Conservation (phyloP, 2,329 filamentous ascomycete genomes). For the Neodidymelliopsis sp. region DNA sequence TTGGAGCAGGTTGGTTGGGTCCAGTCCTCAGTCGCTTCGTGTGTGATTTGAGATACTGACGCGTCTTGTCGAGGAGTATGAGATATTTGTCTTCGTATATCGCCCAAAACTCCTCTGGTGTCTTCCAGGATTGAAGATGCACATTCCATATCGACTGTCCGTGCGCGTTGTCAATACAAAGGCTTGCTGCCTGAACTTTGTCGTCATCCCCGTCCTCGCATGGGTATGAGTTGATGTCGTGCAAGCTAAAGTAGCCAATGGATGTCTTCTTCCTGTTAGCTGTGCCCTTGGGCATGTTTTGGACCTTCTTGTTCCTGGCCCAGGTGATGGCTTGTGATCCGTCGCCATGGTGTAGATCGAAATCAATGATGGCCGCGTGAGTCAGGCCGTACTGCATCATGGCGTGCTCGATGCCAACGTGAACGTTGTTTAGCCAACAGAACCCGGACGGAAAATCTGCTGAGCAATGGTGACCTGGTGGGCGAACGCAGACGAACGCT, state of each 20-base stretch:
- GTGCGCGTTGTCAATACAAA: conserved; percentile 94
- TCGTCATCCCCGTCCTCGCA: conserved; percentile 93
- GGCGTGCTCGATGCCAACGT: conserved; percentile 93
- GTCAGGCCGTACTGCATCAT: conserved; percentile 84
- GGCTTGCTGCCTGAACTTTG: conserved; percentile 90
- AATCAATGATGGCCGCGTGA: conserved; percentile 76
- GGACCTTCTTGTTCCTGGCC: conserved; percentile 81
- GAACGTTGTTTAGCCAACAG: conserved; percentile 98
- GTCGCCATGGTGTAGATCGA: conserved; percentile 53
- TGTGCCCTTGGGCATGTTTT: conserved; percentile 71
- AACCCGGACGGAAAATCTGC: conserved; percentile 90
- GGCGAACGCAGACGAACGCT: conserved; percentile 90
- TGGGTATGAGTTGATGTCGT: conserved; percentile 98
- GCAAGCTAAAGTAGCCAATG: conserved; percentile 95
- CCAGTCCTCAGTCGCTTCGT: conserved; percentile 68
- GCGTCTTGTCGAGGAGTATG: conserved; percentile 80
- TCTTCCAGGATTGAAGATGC: conserved; percentile 88
- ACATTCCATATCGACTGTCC: conserved; percentile 96
- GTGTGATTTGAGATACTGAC: conserved; percentile 76
- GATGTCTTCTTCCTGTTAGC: conserved; percentile 80
- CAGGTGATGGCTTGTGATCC: conserved; percentile 96
- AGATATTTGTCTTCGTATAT: conserved; percentile 83
- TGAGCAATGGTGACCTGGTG: conserved; percentile 95
- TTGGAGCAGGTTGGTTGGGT: conserved; percentile 68
- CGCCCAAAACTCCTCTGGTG: conserved; percentile 83